Conservation (phyloP, 2,329 filamentous ascomycete genomes). For the Xylaria multiplex region DNA sequence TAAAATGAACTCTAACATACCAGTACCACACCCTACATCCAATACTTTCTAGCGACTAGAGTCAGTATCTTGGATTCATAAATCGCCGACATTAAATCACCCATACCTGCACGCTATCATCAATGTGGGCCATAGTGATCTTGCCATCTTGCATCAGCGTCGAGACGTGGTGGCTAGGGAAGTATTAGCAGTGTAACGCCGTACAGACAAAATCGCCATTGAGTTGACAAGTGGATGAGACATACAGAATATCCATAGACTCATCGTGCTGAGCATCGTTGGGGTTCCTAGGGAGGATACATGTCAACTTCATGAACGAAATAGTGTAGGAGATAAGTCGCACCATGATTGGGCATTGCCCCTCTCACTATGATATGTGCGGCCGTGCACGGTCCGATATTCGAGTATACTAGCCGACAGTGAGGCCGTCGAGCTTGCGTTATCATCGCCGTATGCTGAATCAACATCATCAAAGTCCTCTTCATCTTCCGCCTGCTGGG, state of each 20-base stretch:
- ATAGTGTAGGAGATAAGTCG: slow-evolving; percentile 6
- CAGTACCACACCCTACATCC: slow-evolving; percentile 47
- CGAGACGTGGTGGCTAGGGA: slow-evolving; percentile 44
- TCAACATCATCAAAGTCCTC: slow-evolving; percentile 42
- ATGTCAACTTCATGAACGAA: slow-evolving; percentile 15
- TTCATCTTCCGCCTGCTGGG: slow-evolving; percentile 26
- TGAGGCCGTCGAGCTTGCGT: slow-evolving; percentile 48
- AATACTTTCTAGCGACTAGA: slow-evolving; percentile 43
- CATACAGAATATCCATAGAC: slow-evolving; percentile 48
- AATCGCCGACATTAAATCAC: not conserved
- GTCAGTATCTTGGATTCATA: slow-evolving; percentile 3
- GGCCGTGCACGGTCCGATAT: slow-evolving; percentile 47
- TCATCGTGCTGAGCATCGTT: slow-evolving; percentile 48
- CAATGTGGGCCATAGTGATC: slow-evolving; percentile 42
- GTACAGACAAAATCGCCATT: not conserved
- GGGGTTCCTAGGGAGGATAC: slow-evolving; percentile 42
- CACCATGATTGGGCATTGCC: slow-evolving; percentile 48
- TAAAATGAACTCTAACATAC: slow-evolving; percentile 32
- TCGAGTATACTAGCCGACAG: slow-evolving; percentile 47
- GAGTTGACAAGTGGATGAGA: not conserved
- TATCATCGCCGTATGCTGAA: slow-evolving; percentile 46
- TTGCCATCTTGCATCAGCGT: slow-evolving; percentile 45
- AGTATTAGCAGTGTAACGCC: slow-evolving; percentile 19
- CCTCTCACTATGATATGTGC: slow-evolving; percentile 47
- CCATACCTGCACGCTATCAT: slow-evolving; percentile 42